Conservation (phyloP, 2,329 filamentous ascomycete species). For the Phyllosticta citriasiana region DNA sequence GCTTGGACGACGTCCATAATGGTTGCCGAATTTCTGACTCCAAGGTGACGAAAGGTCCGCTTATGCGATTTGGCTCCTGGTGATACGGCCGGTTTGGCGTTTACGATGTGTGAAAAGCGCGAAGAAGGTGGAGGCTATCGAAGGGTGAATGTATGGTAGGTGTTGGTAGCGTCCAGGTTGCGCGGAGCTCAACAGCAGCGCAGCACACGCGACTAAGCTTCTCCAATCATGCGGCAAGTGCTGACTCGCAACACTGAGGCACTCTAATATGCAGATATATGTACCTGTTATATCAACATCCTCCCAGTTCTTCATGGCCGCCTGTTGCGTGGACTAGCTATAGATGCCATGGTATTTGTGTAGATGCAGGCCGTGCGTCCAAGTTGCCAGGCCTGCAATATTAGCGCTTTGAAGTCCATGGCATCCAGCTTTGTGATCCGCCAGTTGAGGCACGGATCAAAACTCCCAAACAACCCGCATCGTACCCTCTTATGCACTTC, state of each 20-base stretch:
- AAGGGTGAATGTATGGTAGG: neutral
- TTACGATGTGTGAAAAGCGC: neutral
- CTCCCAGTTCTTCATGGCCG: no score
- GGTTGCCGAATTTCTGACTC: neutral
- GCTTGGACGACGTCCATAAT: conserved; percentile 92
- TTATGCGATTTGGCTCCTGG: neutral
- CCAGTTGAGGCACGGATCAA: no score
- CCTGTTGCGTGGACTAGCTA: no score
- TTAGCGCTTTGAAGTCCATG: no score
- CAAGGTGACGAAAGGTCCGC: neutral
- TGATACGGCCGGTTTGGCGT: neutral
- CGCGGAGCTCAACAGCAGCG: neutral
- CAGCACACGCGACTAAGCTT: neutral
- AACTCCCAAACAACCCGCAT: no score
- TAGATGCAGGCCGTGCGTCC: no score
- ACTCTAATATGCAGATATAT: no score
- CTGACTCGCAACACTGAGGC: neutral
- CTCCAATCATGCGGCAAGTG: neutral
- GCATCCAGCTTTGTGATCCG: no score
- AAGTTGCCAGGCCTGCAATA: no score
- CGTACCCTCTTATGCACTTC: no score
- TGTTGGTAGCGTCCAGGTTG: neutral
- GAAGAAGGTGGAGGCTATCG: neutral
- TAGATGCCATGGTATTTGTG: no score
- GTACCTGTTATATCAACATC: no score